Conservation (phyloP, 371 early-diverging fungal genomes). For the Mortierella sp. region DNA sequence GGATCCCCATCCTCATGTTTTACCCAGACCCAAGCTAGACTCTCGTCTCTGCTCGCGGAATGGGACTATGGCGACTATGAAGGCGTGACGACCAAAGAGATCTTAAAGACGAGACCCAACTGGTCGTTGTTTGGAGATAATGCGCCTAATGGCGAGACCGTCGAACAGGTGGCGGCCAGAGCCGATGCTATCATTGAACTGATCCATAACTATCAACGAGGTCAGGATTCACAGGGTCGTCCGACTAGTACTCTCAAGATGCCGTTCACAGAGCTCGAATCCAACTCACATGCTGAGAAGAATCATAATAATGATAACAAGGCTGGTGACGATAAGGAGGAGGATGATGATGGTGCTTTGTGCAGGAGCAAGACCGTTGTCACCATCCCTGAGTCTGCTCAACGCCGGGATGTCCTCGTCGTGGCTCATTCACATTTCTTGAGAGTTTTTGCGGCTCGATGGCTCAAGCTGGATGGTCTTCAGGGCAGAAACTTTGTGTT, state of each 20-base stretch:
- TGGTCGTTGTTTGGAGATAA: slow-evolving; percentile 54
- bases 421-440: slow-evolving; percentile 56
- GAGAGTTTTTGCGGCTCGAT: slow-evolving; percentile 52
- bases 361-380: slow-evolving; percentile 14
- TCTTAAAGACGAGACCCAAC: slow-evolving; percentile 46
- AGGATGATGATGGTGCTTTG: neutral
- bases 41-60: slow-evolving; percentile 29
- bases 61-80: slow-evolving; percentile 61
- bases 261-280: slow-evolving; percentile 34
- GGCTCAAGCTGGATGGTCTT: slow-evolving; percentile 44
- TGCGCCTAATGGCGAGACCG: slow-evolving; percentile 55
- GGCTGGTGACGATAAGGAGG: neutral
- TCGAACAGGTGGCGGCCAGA: slow-evolving; percentile 50
- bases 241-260: slow-evolving; percentile 9
- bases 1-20: slow-evolving; percentile 24
- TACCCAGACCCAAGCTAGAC: slow-evolving; percentile 39
- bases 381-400: slow-evolving; percentile 17
- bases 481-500: slow-evolving; percentile 48
- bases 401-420: slow-evolving; percentile 46
- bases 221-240: slow-evolving; percentile 35
- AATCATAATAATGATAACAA: too few relatives aligned
- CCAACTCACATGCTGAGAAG: neutral
- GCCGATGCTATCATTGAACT: slow-evolving; percentile 54
- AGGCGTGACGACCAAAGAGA: slow-evolving; percentile 56
- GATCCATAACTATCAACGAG: slow-evolving; percentile 48